phyloP scores from a whole-genome alignment of 2,329 filamentous ascomycete species.

The Trichoderma guizhouense region DNA sequence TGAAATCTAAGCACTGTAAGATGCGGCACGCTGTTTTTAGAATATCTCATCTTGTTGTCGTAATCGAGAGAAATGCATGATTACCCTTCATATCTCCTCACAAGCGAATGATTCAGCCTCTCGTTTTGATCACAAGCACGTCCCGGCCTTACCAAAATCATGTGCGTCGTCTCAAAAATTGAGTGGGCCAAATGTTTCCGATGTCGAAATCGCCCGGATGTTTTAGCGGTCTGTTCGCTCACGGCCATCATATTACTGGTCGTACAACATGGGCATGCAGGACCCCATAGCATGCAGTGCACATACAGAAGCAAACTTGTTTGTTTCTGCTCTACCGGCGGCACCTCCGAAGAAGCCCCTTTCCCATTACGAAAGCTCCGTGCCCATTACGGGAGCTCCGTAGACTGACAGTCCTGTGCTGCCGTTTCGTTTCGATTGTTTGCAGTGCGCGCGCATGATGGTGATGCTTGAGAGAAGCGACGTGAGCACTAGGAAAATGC shows the following conservation, averaged over 20 bases:
- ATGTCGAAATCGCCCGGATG: background rate
- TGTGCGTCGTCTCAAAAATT: background rate
- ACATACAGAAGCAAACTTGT: background rate
- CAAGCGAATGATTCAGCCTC: background rate
- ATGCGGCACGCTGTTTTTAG: background rate
- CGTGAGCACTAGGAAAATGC: background rate
- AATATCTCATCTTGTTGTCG: background rate
- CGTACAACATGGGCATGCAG: background rate
- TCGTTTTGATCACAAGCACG: background rate
- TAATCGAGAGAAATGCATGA: background rate
- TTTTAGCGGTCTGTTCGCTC: conserved; percentile 1
- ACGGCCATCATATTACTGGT: background rate
- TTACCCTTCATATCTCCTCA: background rate
- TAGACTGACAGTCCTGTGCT: background rate
- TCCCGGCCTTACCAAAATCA: background rate
- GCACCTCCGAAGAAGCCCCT: conserved; percentile 9
- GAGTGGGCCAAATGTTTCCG: background rate
- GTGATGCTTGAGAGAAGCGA: background rate
- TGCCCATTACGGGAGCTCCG: background rate
- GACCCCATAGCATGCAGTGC: background rate
- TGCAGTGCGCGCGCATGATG: background rate
- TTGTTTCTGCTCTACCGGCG: background rate
- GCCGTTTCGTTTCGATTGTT: background rate
- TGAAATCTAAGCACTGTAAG: background rate
- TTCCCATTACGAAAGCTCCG: background rate